Conservation (phyloP, 78 protist genomes). For the Anaeramoeba ignava region DNA sequence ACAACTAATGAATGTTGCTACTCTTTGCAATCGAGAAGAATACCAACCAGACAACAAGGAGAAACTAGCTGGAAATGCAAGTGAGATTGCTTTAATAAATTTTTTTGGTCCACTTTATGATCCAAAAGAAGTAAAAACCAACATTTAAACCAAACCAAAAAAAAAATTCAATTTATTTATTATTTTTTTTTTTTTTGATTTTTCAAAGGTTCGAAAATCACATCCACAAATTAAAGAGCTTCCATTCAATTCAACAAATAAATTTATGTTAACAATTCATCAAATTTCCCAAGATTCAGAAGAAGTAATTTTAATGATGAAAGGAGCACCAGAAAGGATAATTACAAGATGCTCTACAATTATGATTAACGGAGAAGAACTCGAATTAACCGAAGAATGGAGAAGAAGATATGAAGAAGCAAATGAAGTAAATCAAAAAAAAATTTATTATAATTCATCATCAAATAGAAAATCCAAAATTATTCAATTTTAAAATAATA, state of each 20-base stretch:
- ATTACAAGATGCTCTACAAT: slow-evolving; percentile 33
- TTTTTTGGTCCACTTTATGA: neutral
- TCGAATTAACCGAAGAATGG: neutral
- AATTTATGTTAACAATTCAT: slow-evolving; percentile 4
- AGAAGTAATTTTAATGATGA: slow-evolving; percentile 24
- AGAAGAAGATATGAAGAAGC: neutral
- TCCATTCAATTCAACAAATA: slow-evolving; percentile 55
- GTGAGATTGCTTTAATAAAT: neutral
- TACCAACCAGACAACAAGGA: slow-evolving; percentile 23
- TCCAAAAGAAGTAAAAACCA: neutral
- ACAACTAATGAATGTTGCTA: neutral
- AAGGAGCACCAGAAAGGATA: slow-evolving; percentile 75
- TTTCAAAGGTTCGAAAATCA: neutral
- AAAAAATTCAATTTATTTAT: too few species aligned
- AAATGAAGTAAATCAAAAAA: too few species aligned
- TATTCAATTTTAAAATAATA: too few species aligned
- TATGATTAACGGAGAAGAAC: slow-evolving; percentile 23
- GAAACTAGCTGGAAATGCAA: neutral
- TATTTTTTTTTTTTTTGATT: too few species aligned
- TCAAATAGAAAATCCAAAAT: too few species aligned
- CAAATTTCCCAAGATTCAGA: neutral
- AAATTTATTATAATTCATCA: too few species aligned
- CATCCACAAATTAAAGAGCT: slow-evolving; percentile 24
- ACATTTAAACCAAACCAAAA: too few species aligned
- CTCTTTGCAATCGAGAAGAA: slow-evolving; percentile 43